A percentile compares a stretch with the other conserved stretches of the same genome.
Evolutionary conservation across 257 asterid genomes (phyloP).

Genomic region (Ehretia macrophylla): DNA sequence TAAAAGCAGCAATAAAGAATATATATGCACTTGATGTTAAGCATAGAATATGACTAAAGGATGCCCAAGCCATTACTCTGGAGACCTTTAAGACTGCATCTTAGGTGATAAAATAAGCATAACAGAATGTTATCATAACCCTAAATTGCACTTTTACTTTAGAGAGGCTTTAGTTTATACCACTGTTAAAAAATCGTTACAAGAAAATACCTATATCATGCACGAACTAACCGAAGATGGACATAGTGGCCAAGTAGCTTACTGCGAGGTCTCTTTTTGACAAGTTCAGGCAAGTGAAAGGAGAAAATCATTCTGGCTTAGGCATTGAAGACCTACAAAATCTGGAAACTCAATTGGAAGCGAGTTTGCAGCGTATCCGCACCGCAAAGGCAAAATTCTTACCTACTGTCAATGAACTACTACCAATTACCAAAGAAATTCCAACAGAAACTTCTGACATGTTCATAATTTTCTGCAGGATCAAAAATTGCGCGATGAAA

Average conservation of each 20-base stretch:
- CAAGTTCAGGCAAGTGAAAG: conserved; percentile 11
- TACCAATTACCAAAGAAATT: too few species aligned
- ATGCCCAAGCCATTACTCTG: too few species aligned
- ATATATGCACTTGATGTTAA: not conserved
- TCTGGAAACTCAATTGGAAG: conserved; percentile 5
- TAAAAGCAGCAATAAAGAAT: not conserved
- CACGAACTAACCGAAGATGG: too few species aligned
- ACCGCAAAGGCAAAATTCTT: conserved; percentile 9
- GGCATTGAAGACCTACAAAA: conserved; percentile 4
- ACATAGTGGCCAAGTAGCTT: not conserved
- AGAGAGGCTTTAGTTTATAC: too few species aligned
- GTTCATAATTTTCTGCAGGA: conserved; percentile 6
- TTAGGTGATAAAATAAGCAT: too few species aligned
- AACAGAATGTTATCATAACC: too few species aligned
- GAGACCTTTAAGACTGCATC: too few species aligned
- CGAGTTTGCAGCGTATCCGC: conserved; percentile 3
- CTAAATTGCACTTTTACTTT: too few species aligned
- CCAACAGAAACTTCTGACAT: not conserved
- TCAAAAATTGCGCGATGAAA: conserved; percentile 2
- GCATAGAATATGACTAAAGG: too few species aligned
- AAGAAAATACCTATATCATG: too few species aligned
- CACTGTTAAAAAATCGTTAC: too few species aligned
- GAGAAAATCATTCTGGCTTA: conserved; percentile 9
- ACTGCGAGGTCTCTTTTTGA: not conserved
- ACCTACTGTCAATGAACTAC: too few species aligned